Conservation (phyloP, 805 yeast genomes). For the Hanseniaspora mollemarum region DNA sequence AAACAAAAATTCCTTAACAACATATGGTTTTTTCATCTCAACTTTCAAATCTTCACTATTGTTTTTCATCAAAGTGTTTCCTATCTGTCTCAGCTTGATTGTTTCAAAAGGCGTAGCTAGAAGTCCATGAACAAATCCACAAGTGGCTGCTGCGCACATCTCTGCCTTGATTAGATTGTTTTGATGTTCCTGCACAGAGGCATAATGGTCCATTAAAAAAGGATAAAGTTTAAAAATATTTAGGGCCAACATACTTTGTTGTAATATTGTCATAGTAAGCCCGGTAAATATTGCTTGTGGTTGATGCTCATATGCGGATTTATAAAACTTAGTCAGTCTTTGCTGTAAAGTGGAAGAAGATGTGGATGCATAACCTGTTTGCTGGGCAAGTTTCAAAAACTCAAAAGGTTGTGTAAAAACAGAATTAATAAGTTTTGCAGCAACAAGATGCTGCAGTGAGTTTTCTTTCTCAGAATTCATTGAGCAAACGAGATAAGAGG, state of each 20-base stretch:
- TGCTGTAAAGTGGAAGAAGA: constrained; percentile 21
- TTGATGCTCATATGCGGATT: constrained; percentile 66
- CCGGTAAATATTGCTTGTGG: constrained; percentile 65
- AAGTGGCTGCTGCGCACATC: constrained; percentile 67
- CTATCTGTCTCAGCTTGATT: constrained; percentile 69
- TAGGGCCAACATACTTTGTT: constrained; percentile 61
- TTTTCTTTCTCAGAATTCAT: background rate
- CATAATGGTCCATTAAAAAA: background rate
- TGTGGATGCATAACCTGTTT: constrained; percentile 33
- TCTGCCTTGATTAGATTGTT: constrained; percentile 61
- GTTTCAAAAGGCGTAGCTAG: constrained; percentile 87
- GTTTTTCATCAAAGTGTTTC: constrained; percentile 38
- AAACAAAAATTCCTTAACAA: constrained; percentile 21
- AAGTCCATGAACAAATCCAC: constrained; percentile 72
- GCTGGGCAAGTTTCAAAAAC: constrained; percentile 53
- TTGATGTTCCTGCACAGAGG: constrained; percentile 19
- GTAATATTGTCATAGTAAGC: constrained; percentile 57
- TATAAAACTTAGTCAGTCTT: constrained; percentile 31
- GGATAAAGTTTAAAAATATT: constrained; percentile 28
- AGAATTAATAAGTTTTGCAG: constrained; percentile 53
- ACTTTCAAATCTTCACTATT: constrained; percentile 22
- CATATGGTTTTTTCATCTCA: constrained; percentile 28
- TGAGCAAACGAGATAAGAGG: background rate
- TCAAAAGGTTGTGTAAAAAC: constrained; percentile 63
- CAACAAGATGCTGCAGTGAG: constrained; percentile 16